Base-by-base conservation (phyloP, 208 protist genomes). In the Leishmania gerbilli region DNA sequence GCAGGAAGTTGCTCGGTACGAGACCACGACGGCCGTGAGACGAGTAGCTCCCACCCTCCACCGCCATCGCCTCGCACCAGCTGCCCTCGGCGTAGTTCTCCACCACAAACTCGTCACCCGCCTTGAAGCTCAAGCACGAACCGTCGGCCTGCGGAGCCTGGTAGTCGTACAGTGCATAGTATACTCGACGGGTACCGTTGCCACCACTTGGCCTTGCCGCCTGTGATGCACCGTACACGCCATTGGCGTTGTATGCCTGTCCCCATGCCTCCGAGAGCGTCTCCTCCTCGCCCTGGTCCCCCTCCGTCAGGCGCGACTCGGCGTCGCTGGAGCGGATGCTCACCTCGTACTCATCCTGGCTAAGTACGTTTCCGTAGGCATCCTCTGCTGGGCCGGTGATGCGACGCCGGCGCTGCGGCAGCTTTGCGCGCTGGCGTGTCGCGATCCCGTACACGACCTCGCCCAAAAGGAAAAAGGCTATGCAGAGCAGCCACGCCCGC, bases 21-120 rank as follows among this genome's bases (percentile, higher is more conserved):
- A 93, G 84, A 13, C 90, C 91, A 27, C 68, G 82, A 45, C 83
- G 51, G 71, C 76, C 62, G 60, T 82, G 58, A 51, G 76, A 64
- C 53, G 83, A 51, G 71, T 79, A 83, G 74, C 82, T 83, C 27
- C 75, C 77, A 27, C 58, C 79, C 21, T 85, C 78, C 19, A 92
- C 71, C 9, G 74, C 47, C 65, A 81, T 81, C 2, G 93, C 93
- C 62, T 92, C 86, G 79, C 93, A 96, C 93, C 93, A 96, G 47
- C 79, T 84, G 45, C 85, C 90, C 71, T 94, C 85, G 7, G 74
- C 86, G 77, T 93, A 96, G 58, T 96, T 88, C 62, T 93, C 87
- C 51, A 96, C 88, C 6, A 96, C 71, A 77, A 96, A 96, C 81
- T 92, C 86, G 82, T 96, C 93, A n/a, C 93, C 93, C 0, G 90